A percentile compares a stretch with the other conserved stretches of the same genome.
These are phyloP conservation scores for Carpinus fangiana DNA, from an alignment of 306 rosid species.

Conservation along the genomic window DNA sequence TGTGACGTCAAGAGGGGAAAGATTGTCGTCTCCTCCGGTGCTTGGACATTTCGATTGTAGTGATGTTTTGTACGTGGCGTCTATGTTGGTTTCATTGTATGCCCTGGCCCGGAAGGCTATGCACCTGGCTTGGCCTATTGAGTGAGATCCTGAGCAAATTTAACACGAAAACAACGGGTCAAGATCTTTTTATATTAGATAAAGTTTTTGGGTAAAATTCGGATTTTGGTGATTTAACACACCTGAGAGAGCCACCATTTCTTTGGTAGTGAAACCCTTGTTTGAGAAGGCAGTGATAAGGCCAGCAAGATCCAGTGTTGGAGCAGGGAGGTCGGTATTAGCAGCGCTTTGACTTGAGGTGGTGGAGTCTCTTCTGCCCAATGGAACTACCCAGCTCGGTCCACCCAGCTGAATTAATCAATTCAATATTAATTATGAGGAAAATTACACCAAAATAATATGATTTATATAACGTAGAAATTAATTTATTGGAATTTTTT, in stretches of 20 bases:
- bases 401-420: constrained; percentile 35
- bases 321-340: constrained; percentile 47
- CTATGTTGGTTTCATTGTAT: constrained; percentile 44
- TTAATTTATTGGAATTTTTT: background rate
- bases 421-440: background rate
- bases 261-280: constrained; percentile 31
- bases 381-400: constrained; percentile 32
- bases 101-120: constrained; percentile 16
- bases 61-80: constrained; percentile 19
- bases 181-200: too few relatives aligned
- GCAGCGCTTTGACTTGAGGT: constrained; percentile 42
- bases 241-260: constrained; percentile 58
- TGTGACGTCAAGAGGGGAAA: constrained; percentile 6
- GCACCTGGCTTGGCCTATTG: constrained; percentile 41
- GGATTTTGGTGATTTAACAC: background rate
- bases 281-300: constrained; percentile 39
- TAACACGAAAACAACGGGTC: too few relatives aligned
- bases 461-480: background rate
- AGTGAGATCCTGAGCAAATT: constrained; percentile 32
- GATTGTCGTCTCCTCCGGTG: constrained; percentile 24
- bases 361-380: constrained; percentile 60
- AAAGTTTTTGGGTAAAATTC: too few relatives aligned
- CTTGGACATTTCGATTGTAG: constrained; percentile 31
- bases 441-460: background rate
- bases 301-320: constrained; percentile 33